Evolutionary conservation across 2,329 filamentous ascomycete species (phyloP).

Genomic region (Xylaria sp.): DNA sequence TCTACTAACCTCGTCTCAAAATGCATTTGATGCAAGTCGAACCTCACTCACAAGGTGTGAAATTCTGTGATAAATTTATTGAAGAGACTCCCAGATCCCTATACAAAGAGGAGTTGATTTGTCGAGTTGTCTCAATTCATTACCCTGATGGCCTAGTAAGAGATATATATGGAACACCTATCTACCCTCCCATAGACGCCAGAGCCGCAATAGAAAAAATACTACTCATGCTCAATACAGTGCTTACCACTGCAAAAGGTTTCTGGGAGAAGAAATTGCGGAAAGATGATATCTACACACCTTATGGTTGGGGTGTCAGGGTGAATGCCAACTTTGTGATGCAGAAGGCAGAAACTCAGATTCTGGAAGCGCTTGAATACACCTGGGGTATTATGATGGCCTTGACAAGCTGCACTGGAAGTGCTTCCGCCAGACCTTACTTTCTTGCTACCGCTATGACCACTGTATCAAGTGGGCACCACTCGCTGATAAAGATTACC

Average conservation of each 20-base stretch:
- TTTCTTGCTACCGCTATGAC: neutral
- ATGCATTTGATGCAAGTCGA: neutral
- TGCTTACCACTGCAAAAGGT: neutral
- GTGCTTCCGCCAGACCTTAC: neutral
- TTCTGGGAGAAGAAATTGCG: conserved; percentile 4
- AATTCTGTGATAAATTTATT: conserved; percentile 27
- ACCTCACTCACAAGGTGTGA: neutral
- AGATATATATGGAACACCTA: neutral
- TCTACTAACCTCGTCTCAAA: neutral
- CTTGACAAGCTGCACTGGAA: conserved; percentile 15
- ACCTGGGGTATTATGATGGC: neutral
- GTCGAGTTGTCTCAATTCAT: conserved; percentile 12
- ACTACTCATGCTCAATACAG: neutral
- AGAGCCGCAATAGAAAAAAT: neutral
- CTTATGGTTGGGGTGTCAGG: conserved; percentile 18
- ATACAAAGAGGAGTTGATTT: conserved; percentile 29
- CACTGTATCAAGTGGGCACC: conserved; percentile 4
- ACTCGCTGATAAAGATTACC: neutral
- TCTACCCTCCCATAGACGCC: neutral
- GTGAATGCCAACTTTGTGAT: conserved; percentile 12
- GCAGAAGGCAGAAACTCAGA: conserved; percentile 10
- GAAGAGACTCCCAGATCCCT: conserved; percentile 9
- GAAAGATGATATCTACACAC: neutral
- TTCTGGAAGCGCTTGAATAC: conserved; percentile 6
- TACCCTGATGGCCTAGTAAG: conserved; percentile 25